Evolutionary conservation across 495 filamentous ascomycete genomes (phyloP), one percentile per base, ranked within the genome.

Genomic region (Xylaria cubensis): DNA sequence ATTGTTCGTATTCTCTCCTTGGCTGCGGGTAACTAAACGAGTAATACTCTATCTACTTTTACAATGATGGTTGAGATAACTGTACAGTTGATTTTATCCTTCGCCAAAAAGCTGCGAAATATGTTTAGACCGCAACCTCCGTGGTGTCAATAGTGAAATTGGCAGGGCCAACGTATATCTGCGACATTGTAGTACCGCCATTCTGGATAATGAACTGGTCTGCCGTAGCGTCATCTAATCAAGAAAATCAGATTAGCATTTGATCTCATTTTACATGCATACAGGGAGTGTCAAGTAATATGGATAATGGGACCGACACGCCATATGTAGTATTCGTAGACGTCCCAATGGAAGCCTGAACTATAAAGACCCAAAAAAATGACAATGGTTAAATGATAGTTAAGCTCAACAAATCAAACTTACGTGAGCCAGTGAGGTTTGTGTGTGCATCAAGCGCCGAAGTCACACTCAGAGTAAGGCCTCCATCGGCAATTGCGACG

Each of bases 391-490:
- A 8, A 41, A 24, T 42, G 19, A 62, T 5, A 42, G 24, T 29
- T 4, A 44, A 8, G 19, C 15, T 66, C 12, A 8, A 24, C 21
- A 13, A 66, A 21, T 15, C 10, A 32, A 44, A 67, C 65, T 67
- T 67, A 67, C 65, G 65, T 3, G 65, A 39, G 12, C 65, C 65
- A 9, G 65, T 67, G 48, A 67, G 8, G 50, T 67, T 67, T 13
- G 65, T 67, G 50, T 44, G 6, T 19, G 19, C 65, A 67, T 67
- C 36, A 56, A 67, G 65, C 50, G 65, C 65, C 48, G 65, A 67
- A 50, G 65, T 67, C 34, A 67, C 44, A 29, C 50, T 67, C 19
- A 67, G 50, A 42, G 36, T 56, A 10, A 67, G 48, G 9, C 48
- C 65, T 3, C 65, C 64, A 10, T 67, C 36, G n/a, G 65, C 48